Evolutionary conservation across 805 yeast species (phyloP).

Genomic region (Kluyveromyces starmeri): DNA sequence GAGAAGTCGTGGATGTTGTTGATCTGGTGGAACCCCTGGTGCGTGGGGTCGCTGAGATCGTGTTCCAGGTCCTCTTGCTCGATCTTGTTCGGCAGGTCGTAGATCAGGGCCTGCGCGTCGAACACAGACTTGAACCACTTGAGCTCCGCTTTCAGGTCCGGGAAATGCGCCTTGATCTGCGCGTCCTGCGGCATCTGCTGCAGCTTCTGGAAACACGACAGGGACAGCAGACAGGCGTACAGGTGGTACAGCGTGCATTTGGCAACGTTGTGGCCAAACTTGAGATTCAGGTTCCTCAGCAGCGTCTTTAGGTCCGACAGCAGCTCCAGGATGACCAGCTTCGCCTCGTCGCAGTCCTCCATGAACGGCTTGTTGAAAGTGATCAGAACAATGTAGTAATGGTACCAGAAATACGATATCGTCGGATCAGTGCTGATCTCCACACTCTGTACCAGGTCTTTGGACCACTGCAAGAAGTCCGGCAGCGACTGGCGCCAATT

Average conservation of each 20-base stretch:
- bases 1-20: conserved; percentile 28
- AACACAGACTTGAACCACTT: conserved; percentile 21
- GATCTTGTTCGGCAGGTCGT: conserved; percentile 20
- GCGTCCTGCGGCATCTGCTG: conserved; percentile 10
- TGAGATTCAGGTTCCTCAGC: conserved; percentile 20
- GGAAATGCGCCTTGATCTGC: conserved; percentile 3
- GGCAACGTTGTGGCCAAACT: conserved; percentile 16
- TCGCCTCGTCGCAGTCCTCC: conserved; percentile 30
- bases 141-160: conserved; percentile 11
- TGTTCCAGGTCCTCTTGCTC: conserved; percentile 18
- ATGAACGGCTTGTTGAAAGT: conserved; percentile 55
- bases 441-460: conserved; percentile 30
- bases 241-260: conserved; percentile 26
- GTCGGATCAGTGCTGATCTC: conserved; percentile 45
- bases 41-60: conserved; percentile 17
- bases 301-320: conserved; percentile 23
- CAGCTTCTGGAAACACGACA: conserved; percentile 22
- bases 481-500: conserved; percentile 47
- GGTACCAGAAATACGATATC: conserved; percentile 42
- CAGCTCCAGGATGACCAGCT: conserved; percentile 22
- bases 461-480: conserved; percentile 41
- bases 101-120: conserved; percentile 7
- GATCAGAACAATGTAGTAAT: conserved; percentile 48
- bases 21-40: conserved; percentile 20
- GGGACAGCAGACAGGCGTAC: conserved; percentile 28